These are phyloP conservation scores for Coniella lustricola DNA, from an alignment of 2,329 filamentous ascomycete genomes.

Conservation along the genomic window DNA sequence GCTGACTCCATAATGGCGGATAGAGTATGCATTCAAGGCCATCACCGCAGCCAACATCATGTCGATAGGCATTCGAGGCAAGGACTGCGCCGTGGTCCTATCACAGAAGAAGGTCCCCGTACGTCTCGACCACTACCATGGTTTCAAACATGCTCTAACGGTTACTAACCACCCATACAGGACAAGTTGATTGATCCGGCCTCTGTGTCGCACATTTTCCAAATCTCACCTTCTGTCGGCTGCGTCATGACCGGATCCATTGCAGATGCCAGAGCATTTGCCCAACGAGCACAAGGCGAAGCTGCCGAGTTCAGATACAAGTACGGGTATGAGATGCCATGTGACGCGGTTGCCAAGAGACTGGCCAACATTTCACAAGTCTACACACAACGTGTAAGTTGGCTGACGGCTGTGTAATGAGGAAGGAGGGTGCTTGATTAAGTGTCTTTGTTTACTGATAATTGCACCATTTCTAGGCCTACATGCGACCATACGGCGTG, in stretches of 20 bases:
- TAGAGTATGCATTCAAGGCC: conserved; percentile 99
- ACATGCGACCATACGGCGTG: conserved; percentile 96
- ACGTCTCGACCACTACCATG: conserved; percentile 36
- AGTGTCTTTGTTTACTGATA: conserved; percentile 5
- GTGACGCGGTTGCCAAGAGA: conserved; percentile 91
- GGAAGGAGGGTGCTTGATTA: background rate
- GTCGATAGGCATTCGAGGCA: conserved; percentile 90
- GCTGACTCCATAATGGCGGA: conserved; percentile 15
- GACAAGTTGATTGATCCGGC: conserved; percentile 98
- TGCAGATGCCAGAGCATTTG: conserved; percentile 89
- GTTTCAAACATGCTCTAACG: conserved; percentile 14
- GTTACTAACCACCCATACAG: conserved; percentile 42
- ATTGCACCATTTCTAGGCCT: conserved; percentile 49
- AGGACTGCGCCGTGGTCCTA: conserved; percentile 92
- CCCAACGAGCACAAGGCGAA: conserved; percentile 87
- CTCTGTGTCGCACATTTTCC: conserved; percentile 96
- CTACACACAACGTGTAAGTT: conserved; percentile 84
- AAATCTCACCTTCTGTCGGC: conserved; percentile 89
- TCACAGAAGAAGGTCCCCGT: conserved; percentile 99
- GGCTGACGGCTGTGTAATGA: background rate
- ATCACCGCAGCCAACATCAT: conserved; percentile 99
- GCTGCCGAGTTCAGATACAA: conserved; percentile 98
- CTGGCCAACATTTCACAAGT: conserved; percentile 99
- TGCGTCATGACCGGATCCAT: conserved; percentile 99
- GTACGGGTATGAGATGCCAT: conserved; percentile 98